A percentile compares a stretch with the other conserved stretches of the same genome.
Conservation (phyloP, 768 basidiomycete genomes). For the Lactarius sanguifluus region DNA sequence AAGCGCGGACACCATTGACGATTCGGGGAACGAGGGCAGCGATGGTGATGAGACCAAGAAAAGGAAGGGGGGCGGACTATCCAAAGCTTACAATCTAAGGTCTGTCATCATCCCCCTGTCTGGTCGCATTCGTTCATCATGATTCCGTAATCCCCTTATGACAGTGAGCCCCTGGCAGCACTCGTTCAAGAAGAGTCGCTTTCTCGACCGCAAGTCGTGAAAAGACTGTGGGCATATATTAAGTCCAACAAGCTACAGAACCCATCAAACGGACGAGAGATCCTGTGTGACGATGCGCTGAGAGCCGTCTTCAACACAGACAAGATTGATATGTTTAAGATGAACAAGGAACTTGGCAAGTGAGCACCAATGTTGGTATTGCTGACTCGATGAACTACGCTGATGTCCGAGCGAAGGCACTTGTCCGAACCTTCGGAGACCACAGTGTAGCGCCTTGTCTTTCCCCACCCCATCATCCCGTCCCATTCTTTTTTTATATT, state of each 20-base stretch:
- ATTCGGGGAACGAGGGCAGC: conserved; percentile 39
- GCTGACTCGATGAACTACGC: not conserved
- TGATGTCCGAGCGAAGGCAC: conserved; percentile 20
- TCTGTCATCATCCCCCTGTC: conserved; percentile 33
- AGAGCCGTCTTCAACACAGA: conserved; percentile 76
- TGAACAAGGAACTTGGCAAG: conserved; percentile 90
- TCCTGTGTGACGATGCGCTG: conserved; percentile 75
- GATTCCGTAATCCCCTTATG: conserved; percentile 15
- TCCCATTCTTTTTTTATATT: conserved; percentile 5
- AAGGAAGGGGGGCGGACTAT: conserved; percentile 58
- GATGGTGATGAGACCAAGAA: conserved; percentile 45
- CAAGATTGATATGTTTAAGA: conserved; percentile 89
- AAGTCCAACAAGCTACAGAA: conserved; percentile 82
- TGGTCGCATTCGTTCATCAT: conserved; percentile 10
- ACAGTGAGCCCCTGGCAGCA: conserved; percentile 69
- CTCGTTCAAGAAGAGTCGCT: conserved; percentile 66
- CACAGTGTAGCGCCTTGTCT: conserved; percentile 18
- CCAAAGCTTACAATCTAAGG: conserved; percentile 77
- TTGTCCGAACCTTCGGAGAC: conserved; percentile 27
- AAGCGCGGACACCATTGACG: conserved; percentile 39
- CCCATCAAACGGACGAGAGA: conserved; percentile 77
- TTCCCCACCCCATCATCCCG: not conserved
- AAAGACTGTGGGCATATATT: conserved; percentile 88
- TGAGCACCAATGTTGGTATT: conserved; percentile 37
- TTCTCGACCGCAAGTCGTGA: conserved; percentile 88